phyloP scores from a whole-genome alignment of 1,284 basidiomycete genomes.

The Ustilago tritici region DNA sequence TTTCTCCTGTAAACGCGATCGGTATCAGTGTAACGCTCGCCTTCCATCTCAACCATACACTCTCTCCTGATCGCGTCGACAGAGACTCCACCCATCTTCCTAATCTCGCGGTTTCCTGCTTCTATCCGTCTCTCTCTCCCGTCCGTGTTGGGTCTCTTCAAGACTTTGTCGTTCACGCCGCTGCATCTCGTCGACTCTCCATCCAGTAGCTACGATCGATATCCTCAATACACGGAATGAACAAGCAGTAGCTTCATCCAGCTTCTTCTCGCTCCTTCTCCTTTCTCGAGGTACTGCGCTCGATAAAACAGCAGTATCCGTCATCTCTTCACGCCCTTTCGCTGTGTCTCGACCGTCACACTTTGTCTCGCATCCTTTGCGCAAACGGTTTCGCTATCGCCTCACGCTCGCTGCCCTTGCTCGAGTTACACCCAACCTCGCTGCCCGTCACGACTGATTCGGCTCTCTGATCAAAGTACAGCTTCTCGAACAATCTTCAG shows the following conservation, averaged over 20 bases:
- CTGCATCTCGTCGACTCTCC: not conserved
- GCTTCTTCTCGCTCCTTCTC: not conserved
- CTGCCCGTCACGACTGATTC: not conserved
- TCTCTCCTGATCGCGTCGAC: not conserved
- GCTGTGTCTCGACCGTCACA: not conserved
- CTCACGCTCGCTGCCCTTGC: not conserved
- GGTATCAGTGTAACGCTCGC: not conserved
- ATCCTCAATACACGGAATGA: not conserved
- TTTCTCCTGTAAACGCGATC: constrained; percentile 1
- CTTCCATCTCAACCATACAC: not conserved
- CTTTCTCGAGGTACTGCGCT: not conserved
- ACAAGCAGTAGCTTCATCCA: not conserved
- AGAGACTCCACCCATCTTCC: not conserved
- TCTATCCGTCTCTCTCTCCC: not conserved
- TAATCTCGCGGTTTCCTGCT: constrained; percentile 1
- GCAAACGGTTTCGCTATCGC: not conserved
- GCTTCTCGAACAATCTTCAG: not conserved
- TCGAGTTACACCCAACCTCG: not conserved
- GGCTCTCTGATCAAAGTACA: not conserved
- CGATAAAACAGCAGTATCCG: not conserved
- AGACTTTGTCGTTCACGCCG: not conserved
- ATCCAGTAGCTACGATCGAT: not conserved
- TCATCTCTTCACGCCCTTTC: not conserved
- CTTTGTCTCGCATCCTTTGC: not conserved
- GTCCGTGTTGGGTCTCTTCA: too few species aligned